Conservation (phyloP, 345 rosid species). For the Brassica carinata region DNA sequence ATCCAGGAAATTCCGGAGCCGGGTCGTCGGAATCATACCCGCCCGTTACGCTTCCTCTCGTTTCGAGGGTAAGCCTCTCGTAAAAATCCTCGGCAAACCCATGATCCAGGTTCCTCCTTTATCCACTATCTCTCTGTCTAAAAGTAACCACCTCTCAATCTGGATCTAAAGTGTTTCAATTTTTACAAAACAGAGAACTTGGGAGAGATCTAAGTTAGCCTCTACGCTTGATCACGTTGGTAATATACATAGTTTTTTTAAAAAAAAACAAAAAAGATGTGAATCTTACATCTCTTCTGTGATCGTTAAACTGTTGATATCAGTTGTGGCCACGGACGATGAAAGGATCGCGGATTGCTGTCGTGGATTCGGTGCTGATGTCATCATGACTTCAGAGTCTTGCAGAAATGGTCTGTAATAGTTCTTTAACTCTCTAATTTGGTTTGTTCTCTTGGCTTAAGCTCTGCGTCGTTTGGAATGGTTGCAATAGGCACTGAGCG, state of each 20-base stretch:
- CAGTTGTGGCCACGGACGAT: slow-evolving; percentile 98
- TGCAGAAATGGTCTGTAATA: slow-evolving; percentile 70
- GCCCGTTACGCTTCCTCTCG: slow-evolving; percentile 94
- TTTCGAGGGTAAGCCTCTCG: slow-evolving; percentile 93
- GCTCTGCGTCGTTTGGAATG: background rate
- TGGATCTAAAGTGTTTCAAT: background rate
- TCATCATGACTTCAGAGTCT: slow-evolving; percentile 91
- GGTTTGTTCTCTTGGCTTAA: background rate
- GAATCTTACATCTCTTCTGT: background rate
- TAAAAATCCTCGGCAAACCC: slow-evolving; percentile 86
- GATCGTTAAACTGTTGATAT: background rate
- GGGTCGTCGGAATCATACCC: slow-evolving; percentile 90
- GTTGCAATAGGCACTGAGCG: slow-evolving; percentile 70
- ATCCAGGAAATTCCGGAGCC: slow-evolving; percentile 65
- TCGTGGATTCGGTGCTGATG: slow-evolving; percentile 96
- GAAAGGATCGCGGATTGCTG: slow-evolving; percentile 92
- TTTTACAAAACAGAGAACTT: slow-evolving; percentile 66
- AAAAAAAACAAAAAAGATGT: background rate
- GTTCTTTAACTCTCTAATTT: background rate
- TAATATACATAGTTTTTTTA: slow-evolving; percentile 23
- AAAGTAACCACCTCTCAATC: background rate
- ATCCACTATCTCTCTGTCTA: background rate
- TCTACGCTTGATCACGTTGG: slow-evolving; percentile 84
- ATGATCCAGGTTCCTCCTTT: slow-evolving; percentile 82
- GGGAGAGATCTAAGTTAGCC: slow-evolving; percentile 95